Percentiles rank a stretch among this genome's conserved stretches.
Evolutionary conservation across 2,329 filamentous ascomycete species (phyloP).

Genomic region (Parafenestella ontariensis): DNA sequence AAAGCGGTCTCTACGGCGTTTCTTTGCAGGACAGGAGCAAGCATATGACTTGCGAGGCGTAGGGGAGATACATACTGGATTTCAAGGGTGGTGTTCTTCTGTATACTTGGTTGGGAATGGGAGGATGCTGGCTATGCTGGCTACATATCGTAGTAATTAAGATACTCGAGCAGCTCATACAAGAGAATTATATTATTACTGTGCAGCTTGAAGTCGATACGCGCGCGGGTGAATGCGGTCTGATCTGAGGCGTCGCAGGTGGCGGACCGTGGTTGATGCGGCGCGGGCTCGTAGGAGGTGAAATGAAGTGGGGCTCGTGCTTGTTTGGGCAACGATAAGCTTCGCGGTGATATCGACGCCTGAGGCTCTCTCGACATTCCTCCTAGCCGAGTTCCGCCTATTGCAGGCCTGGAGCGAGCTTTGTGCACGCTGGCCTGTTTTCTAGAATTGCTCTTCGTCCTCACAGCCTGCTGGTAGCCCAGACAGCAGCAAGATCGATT

Average conservation of each 20-base stretch:
- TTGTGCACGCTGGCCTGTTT: background rate
- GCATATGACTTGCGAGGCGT: constrained; percentile 4
- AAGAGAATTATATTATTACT: no score
- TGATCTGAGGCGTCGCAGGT: no score
- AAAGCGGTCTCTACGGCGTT: constrained; percentile 23
- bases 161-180: background rate
- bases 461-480: no score
- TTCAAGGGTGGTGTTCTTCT: background rate
- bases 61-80: constrained; percentile 4
- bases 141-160: constrained; percentile 14
- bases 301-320: constrained; percentile 4
- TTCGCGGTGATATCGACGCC: constrained; percentile 1
- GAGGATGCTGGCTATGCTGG: constrained; percentile 1
- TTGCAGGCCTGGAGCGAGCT: constrained; percentile 1
- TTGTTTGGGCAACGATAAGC: constrained; percentile 3
- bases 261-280: no score
- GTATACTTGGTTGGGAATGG: background rate
- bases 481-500: background rate
- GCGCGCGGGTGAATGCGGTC: no score
- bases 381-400: constrained; percentile 11
- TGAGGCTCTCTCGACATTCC: constrained; percentile 10
- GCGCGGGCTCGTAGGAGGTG: no score
- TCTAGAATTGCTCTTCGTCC: no score
- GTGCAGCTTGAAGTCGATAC: no score
- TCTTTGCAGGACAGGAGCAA: background rate